Conservation (phyloP, 768 basidiomycete species). For the Leccinum aurantiacum region DNA sequence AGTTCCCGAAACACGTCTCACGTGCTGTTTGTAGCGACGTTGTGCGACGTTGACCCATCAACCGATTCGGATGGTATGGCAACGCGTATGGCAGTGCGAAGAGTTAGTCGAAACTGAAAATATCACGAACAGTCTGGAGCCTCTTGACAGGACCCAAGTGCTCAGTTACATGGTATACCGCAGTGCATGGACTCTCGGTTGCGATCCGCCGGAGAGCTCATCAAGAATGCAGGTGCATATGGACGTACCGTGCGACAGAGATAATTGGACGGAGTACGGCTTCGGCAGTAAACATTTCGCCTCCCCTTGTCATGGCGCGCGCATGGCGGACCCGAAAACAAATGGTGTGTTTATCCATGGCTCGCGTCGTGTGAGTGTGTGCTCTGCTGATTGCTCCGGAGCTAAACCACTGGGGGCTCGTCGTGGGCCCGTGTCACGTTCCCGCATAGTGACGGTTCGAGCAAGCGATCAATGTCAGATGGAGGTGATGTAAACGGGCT, state of each 20-base stretch:
- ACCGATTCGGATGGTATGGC: not conserved
- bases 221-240: not conserved
- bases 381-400: not conserved
- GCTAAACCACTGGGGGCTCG: not conserved
- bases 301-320: not conserved
- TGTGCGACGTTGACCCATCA: not conserved
- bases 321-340: not conserved
- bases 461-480: not conserved
- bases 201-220: not conserved
- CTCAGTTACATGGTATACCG: not conserved
- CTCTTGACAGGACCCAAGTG: not conserved
- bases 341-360: not conserved
- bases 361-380: not conserved
- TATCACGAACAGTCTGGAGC: not conserved
- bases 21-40: not conserved
- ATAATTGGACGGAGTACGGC: not conserved
- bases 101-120: not conserved
- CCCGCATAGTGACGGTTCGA: not conserved
- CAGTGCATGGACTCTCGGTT: not conserved
- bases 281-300: not conserved
- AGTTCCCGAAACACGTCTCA: not conserved
- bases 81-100: not conserved
- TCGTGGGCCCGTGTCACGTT: not conserved
- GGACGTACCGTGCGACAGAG: not conserved
- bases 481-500: not conserved